These are phyloP conservation scores for Sideroxylon spinosum DNA, from an alignment of 179 eudicot genomes.

Conservation along the genomic window DNA sequence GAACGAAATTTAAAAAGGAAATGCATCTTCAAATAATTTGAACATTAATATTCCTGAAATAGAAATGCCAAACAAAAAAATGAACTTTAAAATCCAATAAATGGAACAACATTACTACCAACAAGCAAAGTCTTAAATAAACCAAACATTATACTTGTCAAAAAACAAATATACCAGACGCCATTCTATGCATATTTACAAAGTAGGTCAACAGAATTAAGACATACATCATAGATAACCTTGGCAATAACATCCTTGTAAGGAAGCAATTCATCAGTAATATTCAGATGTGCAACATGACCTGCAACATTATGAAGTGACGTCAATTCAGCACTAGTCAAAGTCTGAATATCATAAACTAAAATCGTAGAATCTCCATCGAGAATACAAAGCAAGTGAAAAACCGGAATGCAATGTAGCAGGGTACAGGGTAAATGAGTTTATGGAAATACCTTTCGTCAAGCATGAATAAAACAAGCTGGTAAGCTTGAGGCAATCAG, in stretches of 20 bases:
- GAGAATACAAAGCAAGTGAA: neutral
- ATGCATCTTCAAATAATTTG: neutral
- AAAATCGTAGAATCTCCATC: neutral
- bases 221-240: constrained; percentile 92
- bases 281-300: constrained; percentile 94
- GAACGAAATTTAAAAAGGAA: neutral
- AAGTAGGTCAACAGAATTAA: constrained; percentile 9
- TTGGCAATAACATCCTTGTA: constrained; percentile 84
- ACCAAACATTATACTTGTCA: no score
- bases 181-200: neutral
- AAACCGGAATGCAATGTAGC: neutral
- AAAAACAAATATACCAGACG: neutral
- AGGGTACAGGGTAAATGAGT: neutral
- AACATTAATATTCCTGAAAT: neutral
- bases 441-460: neutral
- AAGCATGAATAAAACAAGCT: no score
- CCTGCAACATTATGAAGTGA: constrained; percentile 51
- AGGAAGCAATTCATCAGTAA: constrained; percentile 73
- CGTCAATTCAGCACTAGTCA: constrained; percentile 18
- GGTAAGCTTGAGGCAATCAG: no score
- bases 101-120: constrained; percentile 1
- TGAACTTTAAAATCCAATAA: neutral
- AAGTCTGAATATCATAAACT: neutral
- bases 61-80: neutral
- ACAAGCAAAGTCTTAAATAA: neutral